Conservation (phyloP, 1,284 basidiomycete species). For the Sanguinoderma infundibulare region DNA sequence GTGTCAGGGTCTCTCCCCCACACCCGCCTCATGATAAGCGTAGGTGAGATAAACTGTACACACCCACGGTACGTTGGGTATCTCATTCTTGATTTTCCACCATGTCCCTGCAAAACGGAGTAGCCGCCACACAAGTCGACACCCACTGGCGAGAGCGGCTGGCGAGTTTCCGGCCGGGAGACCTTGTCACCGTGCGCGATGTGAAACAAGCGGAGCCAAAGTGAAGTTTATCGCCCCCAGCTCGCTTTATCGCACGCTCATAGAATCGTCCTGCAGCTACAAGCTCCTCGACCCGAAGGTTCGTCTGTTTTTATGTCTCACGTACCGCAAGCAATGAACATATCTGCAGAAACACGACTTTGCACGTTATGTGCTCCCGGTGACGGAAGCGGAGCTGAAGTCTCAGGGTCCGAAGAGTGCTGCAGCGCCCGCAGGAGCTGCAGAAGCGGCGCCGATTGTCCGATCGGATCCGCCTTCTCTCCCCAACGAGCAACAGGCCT, state of each 20-base stretch:
- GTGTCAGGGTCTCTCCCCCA: too few relatives aligned
- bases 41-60: not conserved
- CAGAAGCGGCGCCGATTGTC: too few relatives aligned
- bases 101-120: not conserved
- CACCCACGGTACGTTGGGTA: not conserved
- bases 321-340: not conserved
- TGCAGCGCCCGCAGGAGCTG: not conserved
- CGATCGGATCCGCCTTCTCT: not conserved
- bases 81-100: too few relatives aligned
- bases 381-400: slow-evolving; percentile 25
- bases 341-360: slow-evolving; percentile 25
- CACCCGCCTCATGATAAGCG: too few relatives aligned
- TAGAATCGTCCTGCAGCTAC: slow-evolving; percentile 16
- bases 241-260: not conserved
- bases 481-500: slow-evolving; percentile 1
- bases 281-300: slow-evolving; percentile 26
- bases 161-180: not conserved
- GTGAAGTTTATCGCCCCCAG: slow-evolving; percentile 7
- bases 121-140: not conserved
- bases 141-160: slow-evolving; percentile 1
- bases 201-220: slow-evolving; percentile 26
- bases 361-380: slow-evolving; percentile 28
- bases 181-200: slow-evolving; percentile 23
- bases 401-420: slow-evolving; percentile 10
- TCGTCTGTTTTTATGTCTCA: not conserved